Evolutionary conservation across 2,329 filamentous ascomycete species (phyloP), one percentile per base, ranked within the genome.

Genomic region (Aspergillus sp.): DNA sequence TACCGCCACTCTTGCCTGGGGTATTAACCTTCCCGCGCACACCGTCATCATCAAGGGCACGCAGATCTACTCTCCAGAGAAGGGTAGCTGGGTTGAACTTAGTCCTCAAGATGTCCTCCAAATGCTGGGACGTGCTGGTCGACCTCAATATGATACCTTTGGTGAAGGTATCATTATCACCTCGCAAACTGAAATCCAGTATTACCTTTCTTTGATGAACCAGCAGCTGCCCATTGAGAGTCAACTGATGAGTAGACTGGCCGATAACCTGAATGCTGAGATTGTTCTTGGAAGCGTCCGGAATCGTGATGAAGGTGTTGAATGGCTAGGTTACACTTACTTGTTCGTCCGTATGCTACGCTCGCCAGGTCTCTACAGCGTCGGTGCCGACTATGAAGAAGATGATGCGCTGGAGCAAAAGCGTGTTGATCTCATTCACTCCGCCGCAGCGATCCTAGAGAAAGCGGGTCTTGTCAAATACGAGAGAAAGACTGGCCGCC

Each of bases 1-100:
- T 69, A 98, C 93, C 33, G 91, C 94, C 33, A 98, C 93, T n/a
- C 76, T 98, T 42, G 93, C 93, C 26, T 98, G 93, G 93, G 93
- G 93, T 81, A 93, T 98, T 62, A 98, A 98, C 68, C 72, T 98
- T 61, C 93, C 93, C 5, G 93, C 93, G 2, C 93, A 98, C 62
- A 97, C 93, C 1, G 93, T 98, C 60, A 91, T 98, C 62, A 98
- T 98, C 74, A 98, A 98, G 70, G 93, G 93, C 43, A 98, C 93
- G 1, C 90, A 95, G 61, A 86, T 98, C 13, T 98, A 98, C 70
- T 97, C 93, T 0, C 93, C 93, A 0, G 93, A 98, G 65, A 97
- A 96, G 73, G 93, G 93, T 73, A 93, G 88, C 66, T 98, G 93
- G 91, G 90, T 98, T 13, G 94, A 98, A 65, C 71, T 98, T 42